phyloP scores from a whole-genome alignment of 1,284 basidiomycete species.

The Afroboletus lepidellus region DNA sequence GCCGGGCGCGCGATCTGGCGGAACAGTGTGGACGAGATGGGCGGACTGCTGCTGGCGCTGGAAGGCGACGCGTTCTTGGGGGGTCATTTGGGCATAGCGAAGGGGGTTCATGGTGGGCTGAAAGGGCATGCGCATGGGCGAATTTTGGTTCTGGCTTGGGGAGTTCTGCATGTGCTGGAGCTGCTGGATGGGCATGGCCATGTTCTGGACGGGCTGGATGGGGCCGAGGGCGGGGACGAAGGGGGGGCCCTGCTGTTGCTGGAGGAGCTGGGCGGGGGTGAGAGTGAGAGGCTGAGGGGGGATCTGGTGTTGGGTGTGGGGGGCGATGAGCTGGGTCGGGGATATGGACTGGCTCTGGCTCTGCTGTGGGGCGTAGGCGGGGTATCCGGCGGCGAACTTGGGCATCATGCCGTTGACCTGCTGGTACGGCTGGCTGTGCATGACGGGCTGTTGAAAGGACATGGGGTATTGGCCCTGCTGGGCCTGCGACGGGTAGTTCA shows the following conservation, averaged over 20 bases:
- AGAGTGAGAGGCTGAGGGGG: slow-evolving; percentile 26
- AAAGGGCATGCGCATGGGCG: slow-evolving; percentile 20
- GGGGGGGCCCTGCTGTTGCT: slow-evolving; percentile 25
- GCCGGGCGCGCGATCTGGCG: slow-evolving; percentile 19
- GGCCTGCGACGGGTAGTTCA: slow-evolving; percentile 27
- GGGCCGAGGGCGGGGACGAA: no score
- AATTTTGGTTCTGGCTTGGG: slow-evolving; percentile 17
- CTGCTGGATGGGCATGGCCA: slow-evolving; percentile 15
- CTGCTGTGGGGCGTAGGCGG: slow-evolving; percentile 5
- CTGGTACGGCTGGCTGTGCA: slow-evolving; percentile 18
- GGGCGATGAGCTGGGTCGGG: slow-evolving; percentile 28
- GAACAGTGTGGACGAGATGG: slow-evolving; percentile 9
- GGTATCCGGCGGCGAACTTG: slow-evolving; percentile 21
- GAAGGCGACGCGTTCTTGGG: slow-evolving; percentile 21
- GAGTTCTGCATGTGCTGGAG: slow-evolving; percentile 15
- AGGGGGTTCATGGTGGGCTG: slow-evolving; percentile 16
- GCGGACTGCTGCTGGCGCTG: slow-evolving; percentile 26
- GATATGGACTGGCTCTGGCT: slow-evolving; percentile 23
- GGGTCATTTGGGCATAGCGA: slow-evolving; percentile 22
- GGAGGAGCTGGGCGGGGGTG: slow-evolving; percentile 32
- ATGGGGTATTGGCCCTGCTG: slow-evolving; percentile 27
- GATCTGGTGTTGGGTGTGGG: slow-evolving; percentile 12
- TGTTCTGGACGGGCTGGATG: background rate
- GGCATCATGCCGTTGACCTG: slow-evolving; percentile 24
- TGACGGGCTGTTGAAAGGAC: slow-evolving; percentile 21